Evolutionary conservation across 164 flowering plant genomes (phyloP).

Genomic region (Berberis vulgaris): DNA sequence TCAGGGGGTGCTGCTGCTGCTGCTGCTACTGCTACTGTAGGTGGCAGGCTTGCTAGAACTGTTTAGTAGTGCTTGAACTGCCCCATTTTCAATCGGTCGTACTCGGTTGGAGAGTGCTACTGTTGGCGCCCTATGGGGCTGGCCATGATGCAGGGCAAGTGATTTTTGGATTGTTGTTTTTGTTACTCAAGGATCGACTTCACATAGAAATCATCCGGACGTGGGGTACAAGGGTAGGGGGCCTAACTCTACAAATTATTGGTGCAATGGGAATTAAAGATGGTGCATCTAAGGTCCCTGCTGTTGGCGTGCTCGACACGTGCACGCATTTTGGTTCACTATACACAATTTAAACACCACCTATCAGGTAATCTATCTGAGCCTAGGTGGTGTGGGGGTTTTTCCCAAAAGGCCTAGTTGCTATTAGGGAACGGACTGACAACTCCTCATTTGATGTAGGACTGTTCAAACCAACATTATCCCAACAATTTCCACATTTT

Average conservation of each 20-base stretch:
- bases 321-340: too few relatives aligned
- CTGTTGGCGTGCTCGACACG: too few relatives aligned
- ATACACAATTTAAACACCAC: too few relatives aligned
- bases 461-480: too few relatives aligned
- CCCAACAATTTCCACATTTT: too few relatives aligned
- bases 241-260: constrained; percentile 75
- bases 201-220: constrained; percentile 80
- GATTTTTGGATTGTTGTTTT: constrained; percentile 81
- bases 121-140: constrained; percentile 99
- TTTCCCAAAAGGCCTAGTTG: too few relatives aligned
- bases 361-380: too few relatives aligned
- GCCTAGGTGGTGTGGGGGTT: too few relatives aligned
- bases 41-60: constrained; percentile 66
- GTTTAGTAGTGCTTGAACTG: constrained; percentile 77
- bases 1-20: constrained; percentile 53
- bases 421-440: too few relatives aligned
- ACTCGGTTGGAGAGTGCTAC: constrained; percentile 77
- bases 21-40: constrained; percentile 34
- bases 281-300: constrained; percentile 66
- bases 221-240: constrained; percentile 97
- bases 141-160: constrained; percentile 98
- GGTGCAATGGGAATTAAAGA: constrained; percentile 96
- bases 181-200: constrained; percentile 78
- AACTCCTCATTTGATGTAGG: too few relatives aligned
- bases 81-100: constrained; percentile 96